Evolutionary conservation across 768 basidiomycete genomes (phyloP).

Genomic region (Lactarius hengduanensis): DNA sequence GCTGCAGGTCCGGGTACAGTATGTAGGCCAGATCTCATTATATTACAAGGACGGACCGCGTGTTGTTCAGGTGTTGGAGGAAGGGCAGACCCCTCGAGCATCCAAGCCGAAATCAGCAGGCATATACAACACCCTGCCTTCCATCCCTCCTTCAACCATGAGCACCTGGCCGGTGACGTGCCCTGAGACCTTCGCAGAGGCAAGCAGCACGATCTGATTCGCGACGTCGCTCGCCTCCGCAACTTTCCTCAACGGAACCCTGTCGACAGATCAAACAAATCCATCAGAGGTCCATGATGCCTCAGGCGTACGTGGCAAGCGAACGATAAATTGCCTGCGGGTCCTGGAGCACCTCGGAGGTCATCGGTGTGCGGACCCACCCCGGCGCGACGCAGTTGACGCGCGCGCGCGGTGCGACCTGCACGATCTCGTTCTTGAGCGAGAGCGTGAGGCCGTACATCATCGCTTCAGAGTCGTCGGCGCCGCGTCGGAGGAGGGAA

Average conservation of each 20-base stretch:
- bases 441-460: constrained; percentile 70
- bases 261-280: constrained; percentile 31
- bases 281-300: background rate
- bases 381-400: constrained; percentile 72
- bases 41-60: too few relatives aligned
- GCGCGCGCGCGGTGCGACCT: constrained; percentile 66
- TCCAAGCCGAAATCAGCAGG: constrained; percentile 37
- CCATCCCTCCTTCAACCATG: constrained; percentile 78
- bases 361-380: constrained; percentile 59
- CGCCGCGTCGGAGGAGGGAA: too few relatives aligned
- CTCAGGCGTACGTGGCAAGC: constrained; percentile 58
- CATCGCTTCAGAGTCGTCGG: too few relatives aligned
- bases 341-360: constrained; percentile 54
- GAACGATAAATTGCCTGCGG: constrained; percentile 54
- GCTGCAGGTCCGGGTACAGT: too few relatives aligned
- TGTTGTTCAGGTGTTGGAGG: too few relatives aligned
- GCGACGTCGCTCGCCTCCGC: constrained; percentile 64
- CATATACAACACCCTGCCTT: constrained; percentile 56
- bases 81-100: background rate
- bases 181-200: constrained; percentile 61
- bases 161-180: constrained; percentile 69
- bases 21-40: too few relatives aligned
- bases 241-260: constrained; percentile 69
- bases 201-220: constrained; percentile 57
- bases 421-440: constrained; percentile 80